phyloP scores from a whole-genome alignment of 192 early-diverging fungal species.

The Powellomyces hirtus region DNA sequence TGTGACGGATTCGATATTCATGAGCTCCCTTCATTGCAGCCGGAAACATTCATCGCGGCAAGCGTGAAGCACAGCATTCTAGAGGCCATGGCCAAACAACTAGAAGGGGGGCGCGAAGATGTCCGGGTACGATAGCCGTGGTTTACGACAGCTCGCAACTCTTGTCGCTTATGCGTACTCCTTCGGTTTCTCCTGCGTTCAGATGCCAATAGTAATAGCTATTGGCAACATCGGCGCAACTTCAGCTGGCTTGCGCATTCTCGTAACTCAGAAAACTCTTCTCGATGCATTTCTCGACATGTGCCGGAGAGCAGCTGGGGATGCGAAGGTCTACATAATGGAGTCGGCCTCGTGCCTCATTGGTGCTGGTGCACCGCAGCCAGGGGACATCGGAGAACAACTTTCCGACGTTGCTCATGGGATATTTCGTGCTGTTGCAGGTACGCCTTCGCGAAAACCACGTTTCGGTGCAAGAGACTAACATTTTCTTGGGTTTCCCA shows the following conservation, averaged over 20 bases:
- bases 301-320: neutral
- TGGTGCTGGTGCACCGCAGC: neutral
- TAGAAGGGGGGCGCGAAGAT: neutral
- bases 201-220: neutral
- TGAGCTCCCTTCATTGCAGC: neutral
- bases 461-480: too few relatives aligned
- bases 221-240: slow-evolving; percentile 1
- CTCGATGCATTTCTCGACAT: neutral
- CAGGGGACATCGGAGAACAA: neutral
- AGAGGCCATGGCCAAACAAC: neutral
- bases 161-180: too few relatives aligned
- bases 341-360: slow-evolving; percentile 1
- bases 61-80: neutral
- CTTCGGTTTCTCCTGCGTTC: too few relatives aligned
- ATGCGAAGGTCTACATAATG: neutral
- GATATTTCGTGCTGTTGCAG: neutral
- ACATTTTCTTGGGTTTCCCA: too few relatives aligned
- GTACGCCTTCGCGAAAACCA: too few relatives aligned
- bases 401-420: neutral
- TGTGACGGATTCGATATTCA: neutral
- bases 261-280: neutral
- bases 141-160: too few relatives aligned
- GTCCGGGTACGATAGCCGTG: neutral
- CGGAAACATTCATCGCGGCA: neutral
- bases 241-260: neutral